Base-by-base conservation (phyloP, 768 basidiomycete species). In the Boletales sp. region DNA sequence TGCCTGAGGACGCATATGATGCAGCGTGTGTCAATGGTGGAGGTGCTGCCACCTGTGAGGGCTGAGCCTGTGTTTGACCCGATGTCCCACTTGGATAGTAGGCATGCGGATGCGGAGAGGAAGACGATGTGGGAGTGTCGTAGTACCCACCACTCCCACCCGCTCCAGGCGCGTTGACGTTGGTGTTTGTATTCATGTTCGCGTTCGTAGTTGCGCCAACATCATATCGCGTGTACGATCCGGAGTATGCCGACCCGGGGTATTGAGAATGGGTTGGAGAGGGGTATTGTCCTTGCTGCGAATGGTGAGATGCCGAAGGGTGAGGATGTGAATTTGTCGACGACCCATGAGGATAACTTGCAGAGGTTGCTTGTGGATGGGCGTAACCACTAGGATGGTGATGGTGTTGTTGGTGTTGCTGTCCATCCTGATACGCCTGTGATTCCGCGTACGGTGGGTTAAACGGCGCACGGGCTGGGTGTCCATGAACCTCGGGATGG, bases 171-270 rank as follows among this genome's bases (percentile, higher is more conserved):
- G 58, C 60, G 6, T 37, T 58, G 14, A 42, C 5, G 5, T 29
- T 47, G 21, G 47, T 15, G 18, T 35, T 62, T 7, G 42, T 27
- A 38, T 48, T 60, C 47, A 40, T 45, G 37, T 43, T 58, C 42
- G 45, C 52, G 58, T 40, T 61, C 14, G 57, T 8, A 14, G 40
- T 60, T 7, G 65, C 47, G 69, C 67, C 34, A 55, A 68, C 47
- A 53, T 64, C 58, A 8, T 63, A 67, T 11, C 55, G 61, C 10
- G 65, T 45, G 17, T 69, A 67, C 8, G 68, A 56, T 12, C 59
- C 53, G 2, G 64, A 53, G n/a, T 69, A 66, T 5, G 58, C 35
- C 27, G 62, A 51, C 27, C 39, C 42, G 15, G 61, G 47, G 45
- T 57, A 69, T 27, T 67, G 65, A 30, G 67, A 51, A 15, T 60